These are phyloP conservation scores for Lachnellula cervina DNA, from an alignment of 2,329 filamentous ascomycete genomes.

Conservation along the genomic window DNA sequence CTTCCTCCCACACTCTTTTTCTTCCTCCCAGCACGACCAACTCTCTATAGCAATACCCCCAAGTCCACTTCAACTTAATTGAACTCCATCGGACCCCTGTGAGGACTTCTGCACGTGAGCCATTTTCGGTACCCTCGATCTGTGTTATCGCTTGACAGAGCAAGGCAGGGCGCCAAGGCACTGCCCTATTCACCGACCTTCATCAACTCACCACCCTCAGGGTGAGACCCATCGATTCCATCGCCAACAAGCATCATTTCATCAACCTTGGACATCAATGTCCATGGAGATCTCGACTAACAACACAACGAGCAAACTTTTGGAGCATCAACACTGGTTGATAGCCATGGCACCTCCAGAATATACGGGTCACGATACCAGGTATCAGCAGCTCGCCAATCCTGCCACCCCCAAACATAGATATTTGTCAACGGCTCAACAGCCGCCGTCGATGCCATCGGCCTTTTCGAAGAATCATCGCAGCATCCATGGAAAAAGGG, in stretches of 20 bases:
- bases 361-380: not conserved
- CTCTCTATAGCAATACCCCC: conserved; percentile 14
- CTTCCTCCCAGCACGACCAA: conserved; percentile 11
- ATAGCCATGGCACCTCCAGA: not conserved
- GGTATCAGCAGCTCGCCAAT: not conserved
- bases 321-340: not conserved
- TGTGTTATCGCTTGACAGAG: conserved; percentile 23
- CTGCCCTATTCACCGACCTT: conserved; percentile 14
- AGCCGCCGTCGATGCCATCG: not conserved
- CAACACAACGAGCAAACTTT: not conserved
- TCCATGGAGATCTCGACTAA: not conserved
- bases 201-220: conserved; percentile 19
- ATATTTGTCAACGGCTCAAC: not conserved
- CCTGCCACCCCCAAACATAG: not conserved
- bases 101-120: conserved; percentile 24
- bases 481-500: conserved; percentile 10
- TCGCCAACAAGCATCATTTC: conserved; percentile 11
- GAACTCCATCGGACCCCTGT: conserved; percentile 15
- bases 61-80: conserved; percentile 23
- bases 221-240: conserved; percentile 18
- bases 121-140: conserved; percentile 31
- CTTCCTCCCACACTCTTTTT: conserved; percentile 27
- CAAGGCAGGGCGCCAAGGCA: conserved; percentile 20
- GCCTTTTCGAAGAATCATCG: not conserved
- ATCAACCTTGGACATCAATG: conserved; percentile 11